phyloP scores from a whole-genome alignment of 257 asterid species.

The Capsicum rhomboideum region DNA sequence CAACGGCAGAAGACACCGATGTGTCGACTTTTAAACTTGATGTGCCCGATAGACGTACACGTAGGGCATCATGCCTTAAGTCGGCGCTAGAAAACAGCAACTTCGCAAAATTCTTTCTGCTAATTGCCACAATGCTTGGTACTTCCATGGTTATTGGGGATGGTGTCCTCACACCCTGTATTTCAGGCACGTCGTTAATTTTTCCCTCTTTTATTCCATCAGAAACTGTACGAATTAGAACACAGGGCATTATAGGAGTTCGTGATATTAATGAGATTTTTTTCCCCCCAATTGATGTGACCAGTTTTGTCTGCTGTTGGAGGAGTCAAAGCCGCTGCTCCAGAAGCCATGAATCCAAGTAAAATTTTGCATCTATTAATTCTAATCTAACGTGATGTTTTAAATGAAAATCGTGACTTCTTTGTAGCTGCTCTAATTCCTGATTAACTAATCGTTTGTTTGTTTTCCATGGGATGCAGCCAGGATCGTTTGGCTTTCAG shows the following conservation, averaged over 20 bases:
- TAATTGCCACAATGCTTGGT: constrained; percentile 56
- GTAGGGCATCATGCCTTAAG: constrained; percentile 30
- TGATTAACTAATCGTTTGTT: background rate
- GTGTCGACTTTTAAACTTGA: constrained; percentile 38
- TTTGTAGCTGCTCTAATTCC: background rate
- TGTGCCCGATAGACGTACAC: constrained; percentile 15
- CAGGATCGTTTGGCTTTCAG: constrained; percentile 31
- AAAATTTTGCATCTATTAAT: background rate
- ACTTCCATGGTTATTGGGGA: constrained; percentile 91
- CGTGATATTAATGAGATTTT: background rate
- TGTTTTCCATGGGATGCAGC: constrained; percentile 23
- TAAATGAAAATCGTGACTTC: background rate
- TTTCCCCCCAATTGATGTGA: background rate
- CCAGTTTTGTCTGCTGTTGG: background rate
- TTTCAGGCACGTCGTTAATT: constrained; percentile 35
- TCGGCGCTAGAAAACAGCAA: constrained; percentile 32
- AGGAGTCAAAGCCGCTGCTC: background rate
- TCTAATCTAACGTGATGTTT: too few species aligned
- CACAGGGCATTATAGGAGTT: background rate
- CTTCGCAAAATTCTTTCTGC: constrained; percentile 19
- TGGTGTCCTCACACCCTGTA: constrained; percentile 70
- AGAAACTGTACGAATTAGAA: background rate
- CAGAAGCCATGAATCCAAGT: background rate
- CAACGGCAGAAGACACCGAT: constrained; percentile 37
- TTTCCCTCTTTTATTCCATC: background rate